A percentile compares a stretch with the other conserved stretches of the same genome.
phyloP scores from a whole-genome alignment of 139 green algal species.

The Chlorella sp. region DNA sequence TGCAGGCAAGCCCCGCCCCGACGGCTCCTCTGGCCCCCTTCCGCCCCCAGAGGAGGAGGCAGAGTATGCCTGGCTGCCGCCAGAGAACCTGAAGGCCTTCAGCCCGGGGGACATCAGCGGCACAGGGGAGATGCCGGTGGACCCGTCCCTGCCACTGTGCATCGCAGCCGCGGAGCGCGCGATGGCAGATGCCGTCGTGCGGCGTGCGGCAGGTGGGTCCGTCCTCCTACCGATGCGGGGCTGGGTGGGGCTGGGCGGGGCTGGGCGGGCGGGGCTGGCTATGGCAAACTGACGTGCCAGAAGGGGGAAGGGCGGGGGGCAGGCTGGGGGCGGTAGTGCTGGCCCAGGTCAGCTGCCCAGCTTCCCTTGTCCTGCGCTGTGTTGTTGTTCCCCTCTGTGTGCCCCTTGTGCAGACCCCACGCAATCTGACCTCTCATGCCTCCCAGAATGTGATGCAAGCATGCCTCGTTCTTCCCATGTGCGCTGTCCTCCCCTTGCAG shows the following conservation, averaged over 20 bases:
- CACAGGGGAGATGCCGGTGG: constrained; percentile 19
- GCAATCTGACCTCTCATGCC: no score
- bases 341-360: no score
- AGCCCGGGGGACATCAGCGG: constrained; percentile 51
- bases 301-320: no score
- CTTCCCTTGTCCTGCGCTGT: not conserved
- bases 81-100: constrained; percentile 83
- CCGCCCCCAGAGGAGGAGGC: constrained; percentile 71
- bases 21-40: not conserved
- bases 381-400: not conserved
- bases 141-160: constrained; percentile 54
- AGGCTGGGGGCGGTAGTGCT: no score
- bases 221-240: not conserved
- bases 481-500: not conserved
- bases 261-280: no score
- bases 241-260: not conserved
- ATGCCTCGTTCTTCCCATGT: not conserved
- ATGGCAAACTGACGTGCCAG: no score
- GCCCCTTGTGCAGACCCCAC: not conserved
- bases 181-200: constrained; percentile 6
- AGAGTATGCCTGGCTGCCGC: constrained; percentile 91
- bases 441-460: not conserved
- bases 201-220: not conserved
- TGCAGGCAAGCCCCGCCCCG: constrained; percentile 16
- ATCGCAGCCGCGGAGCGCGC: constrained; percentile 68